These are phyloP conservation scores for Sophora flavescens DNA, from an alignment of 306 rosid genomes.

Conservation along the genomic window DNA sequence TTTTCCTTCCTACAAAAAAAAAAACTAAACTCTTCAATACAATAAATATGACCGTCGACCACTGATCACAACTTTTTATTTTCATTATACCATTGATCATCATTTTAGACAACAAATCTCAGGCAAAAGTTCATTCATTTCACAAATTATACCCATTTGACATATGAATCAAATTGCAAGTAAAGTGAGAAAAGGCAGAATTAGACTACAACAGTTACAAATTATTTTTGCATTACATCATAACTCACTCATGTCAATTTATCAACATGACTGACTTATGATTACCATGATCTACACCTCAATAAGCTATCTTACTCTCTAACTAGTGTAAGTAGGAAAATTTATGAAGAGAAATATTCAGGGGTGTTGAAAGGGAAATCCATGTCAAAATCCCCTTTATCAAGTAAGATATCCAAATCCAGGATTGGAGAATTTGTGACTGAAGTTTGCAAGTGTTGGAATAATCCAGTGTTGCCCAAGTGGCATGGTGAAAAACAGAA, in stretches of 20 bases:
- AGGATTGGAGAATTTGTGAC: conserved; percentile 71
- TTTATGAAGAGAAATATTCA: conserved; percentile 48
- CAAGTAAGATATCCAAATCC: conserved; percentile 57
- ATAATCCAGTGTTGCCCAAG: conserved; percentile 43
- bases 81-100: not conserved
- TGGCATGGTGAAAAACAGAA: conserved; percentile 46
- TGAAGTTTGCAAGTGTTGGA: conserved; percentile 58
- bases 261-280: conserved; percentile 25
- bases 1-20: too few relatives aligned
- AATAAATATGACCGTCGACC: not conserved
- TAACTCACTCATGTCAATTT: not conserved
- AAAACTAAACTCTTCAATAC: not conserved
- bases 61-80: too few relatives aligned
- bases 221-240: not conserved
- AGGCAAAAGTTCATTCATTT: conserved; percentile 14
- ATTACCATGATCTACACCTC: conserved; percentile 34
- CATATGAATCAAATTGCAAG: conserved; percentile 6
- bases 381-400: conserved; percentile 53
- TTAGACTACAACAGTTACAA: not conserved
- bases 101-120: not conserved
- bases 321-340: not conserved
- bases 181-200: conserved; percentile 1
- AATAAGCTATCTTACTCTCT: not conserved
- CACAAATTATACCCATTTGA: not conserved
- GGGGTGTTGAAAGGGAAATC: conserved; percentile 53